phyloP scores from a whole-genome alignment of 768 basidiomycete genomes.

The Mycena vitilis region DNA sequence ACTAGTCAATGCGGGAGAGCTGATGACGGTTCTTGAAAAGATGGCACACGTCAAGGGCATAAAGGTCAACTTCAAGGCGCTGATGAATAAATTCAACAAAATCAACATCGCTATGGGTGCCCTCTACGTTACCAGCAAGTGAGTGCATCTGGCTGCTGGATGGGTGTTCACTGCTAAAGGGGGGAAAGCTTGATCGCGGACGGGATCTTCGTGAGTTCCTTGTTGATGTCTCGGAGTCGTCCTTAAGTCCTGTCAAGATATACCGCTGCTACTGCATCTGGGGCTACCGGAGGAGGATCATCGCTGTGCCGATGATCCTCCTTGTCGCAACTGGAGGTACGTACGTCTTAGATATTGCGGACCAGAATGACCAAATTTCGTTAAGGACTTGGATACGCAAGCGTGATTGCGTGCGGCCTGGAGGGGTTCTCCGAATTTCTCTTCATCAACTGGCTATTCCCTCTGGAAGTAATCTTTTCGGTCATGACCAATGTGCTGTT shows the following conservation, averaged over 20 bases:
- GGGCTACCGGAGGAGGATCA: constrained; percentile 38
- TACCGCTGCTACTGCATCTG: constrained; percentile 45
- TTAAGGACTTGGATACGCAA: constrained; percentile 30
- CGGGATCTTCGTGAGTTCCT: constrained; percentile 38
- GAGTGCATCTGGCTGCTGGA: constrained; percentile 13
- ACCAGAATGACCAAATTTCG: neutral
- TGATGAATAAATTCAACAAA: constrained; percentile 7
- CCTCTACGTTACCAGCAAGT: constrained; percentile 43
- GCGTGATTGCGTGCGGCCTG: constrained; percentile 20
- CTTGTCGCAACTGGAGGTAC: constrained; percentile 41
- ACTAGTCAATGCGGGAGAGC: constrained; percentile 32
- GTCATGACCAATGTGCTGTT: constrained; percentile 36
- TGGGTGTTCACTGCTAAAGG: neutral
- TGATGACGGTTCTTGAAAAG: constrained; percentile 1
- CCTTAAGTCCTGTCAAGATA: constrained; percentile 32
- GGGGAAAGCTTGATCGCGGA: constrained; percentile 43
- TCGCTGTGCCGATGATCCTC: constrained; percentile 33
- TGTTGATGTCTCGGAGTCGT: neutral
- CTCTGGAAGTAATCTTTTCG: constrained; percentile 23
- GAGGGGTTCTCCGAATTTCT: constrained; percentile 23
- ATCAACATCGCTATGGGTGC: constrained; percentile 39
- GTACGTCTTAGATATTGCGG: neutral
- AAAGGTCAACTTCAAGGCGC: neutral
- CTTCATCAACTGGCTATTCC: constrained; percentile 28
- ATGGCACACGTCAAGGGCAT: neutral